Evolutionary conservation across 441 rosid genomes (phyloP).

Genomic region (Gossypium schwendimanii): DNA sequence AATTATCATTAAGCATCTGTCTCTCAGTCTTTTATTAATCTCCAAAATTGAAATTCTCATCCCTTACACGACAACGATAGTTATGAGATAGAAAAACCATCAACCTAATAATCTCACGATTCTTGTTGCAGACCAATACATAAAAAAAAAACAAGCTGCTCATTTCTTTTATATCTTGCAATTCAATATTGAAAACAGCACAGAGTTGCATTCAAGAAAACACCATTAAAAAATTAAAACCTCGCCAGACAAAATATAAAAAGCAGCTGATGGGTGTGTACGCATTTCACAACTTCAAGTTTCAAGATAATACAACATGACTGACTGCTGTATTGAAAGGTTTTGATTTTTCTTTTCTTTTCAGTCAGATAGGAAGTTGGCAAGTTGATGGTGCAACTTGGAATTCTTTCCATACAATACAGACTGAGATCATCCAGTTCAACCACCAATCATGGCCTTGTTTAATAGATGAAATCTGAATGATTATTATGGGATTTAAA

Average conservation of each 20-base stretch:
- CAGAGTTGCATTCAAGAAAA: background rate
- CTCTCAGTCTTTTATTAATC: background rate
- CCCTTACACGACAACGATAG: background rate
- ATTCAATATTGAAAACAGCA: background rate
- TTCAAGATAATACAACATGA: background rate
- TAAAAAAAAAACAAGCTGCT: background rate
- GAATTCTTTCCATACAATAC: background rate
- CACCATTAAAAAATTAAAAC: background rate
- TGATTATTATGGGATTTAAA: too few species aligned
- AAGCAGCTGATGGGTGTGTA: background rate
- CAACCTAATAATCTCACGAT: background rate
- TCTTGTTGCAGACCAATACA: background rate
- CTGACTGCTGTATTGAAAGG: too few species aligned
- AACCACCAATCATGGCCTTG: background rate
- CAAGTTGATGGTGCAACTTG: conserved; percentile 8
- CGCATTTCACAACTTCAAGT: background rate
- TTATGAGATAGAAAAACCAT: background rate
- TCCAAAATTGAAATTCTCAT: background rate
- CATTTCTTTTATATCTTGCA: background rate
- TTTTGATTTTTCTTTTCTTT: background rate
- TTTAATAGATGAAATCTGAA: background rate
- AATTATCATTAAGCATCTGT: background rate
- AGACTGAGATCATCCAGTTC: background rate
- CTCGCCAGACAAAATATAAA: background rate
- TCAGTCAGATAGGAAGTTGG: background rate